phyloP scores from a whole-genome alignment of 2,329 filamentous ascomycete genomes.

The Graphilbum fragrans region DNA sequence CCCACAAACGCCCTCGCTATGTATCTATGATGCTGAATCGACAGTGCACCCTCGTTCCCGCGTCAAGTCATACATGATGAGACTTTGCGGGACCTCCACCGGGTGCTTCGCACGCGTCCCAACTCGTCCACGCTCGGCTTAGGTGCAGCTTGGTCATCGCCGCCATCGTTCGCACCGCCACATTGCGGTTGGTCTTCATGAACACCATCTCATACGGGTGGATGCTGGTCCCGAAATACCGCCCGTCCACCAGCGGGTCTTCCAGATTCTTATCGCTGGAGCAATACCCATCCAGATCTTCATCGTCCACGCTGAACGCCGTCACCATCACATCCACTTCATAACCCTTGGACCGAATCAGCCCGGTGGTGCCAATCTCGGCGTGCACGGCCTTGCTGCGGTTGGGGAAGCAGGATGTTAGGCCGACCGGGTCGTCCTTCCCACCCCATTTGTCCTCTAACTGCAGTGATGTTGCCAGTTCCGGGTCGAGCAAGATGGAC shows the following conservation, averaged over 20 bases:
- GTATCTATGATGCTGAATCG: no score
- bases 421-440: slow-evolving; percentile 14
- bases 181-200: slow-evolving; percentile 19
- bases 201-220: slow-evolving; percentile 27
- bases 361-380: slow-evolving; percentile 18
- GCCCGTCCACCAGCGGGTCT: slow-evolving; percentile 11
- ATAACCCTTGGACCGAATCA: slow-evolving; percentile 19
- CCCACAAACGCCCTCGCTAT: no score
- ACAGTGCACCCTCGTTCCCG: no score
- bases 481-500: slow-evolving; percentile 19
- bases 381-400: slow-evolving; percentile 16
- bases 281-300: slow-evolving; percentile 9
- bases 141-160: slow-evolving; percentile 20
- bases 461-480: slow-evolving; percentile 7
- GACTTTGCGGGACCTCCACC: no score
- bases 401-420: slow-evolving; percentile 18
- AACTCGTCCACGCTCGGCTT: slow-evolving; percentile 13
- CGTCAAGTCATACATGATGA: no score
- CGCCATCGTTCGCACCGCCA: slow-evolving; percentile 16
- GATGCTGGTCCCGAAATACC: slow-evolving; percentile 20
- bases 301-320: slow-evolving; percentile 13
- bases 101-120: slow-evolving; percentile 15
- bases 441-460: slow-evolving; percentile 13
- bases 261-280: slow-evolving; percentile 11
- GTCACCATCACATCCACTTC: slow-evolving; percentile 21